Percentiles rank a stretch among this genome's conserved stretches.
Evolutionary conservation across 1,284 basidiomycete species (phyloP).

Genomic region (Ceratobasidium sp.): DNA sequence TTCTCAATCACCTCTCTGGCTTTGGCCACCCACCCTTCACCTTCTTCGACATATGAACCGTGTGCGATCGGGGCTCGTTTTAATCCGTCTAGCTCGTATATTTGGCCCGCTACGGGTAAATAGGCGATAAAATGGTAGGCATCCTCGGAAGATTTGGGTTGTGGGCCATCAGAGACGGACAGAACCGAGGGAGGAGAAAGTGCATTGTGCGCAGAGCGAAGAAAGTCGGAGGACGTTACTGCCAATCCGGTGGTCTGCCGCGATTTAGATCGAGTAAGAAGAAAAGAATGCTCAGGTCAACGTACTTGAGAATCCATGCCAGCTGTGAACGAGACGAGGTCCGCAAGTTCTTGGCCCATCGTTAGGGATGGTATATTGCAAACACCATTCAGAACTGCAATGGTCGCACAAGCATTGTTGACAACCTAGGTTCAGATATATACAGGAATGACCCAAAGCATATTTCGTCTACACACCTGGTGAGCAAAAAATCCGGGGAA

Average conservation of each 20-base stretch:
- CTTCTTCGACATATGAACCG: slow-evolving; percentile 67
- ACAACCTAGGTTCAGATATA: slow-evolving; percentile 62
- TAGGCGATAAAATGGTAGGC: slow-evolving; percentile 95
- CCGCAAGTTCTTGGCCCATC: slow-evolving; percentile 73
- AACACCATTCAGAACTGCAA: slow-evolving; percentile 92
- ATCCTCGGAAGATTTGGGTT: slow-evolving; percentile 77
- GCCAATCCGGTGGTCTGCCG: slow-evolving; percentile 74
- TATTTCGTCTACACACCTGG: slow-evolving; percentile 55
- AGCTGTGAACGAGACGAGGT: slow-evolving; percentile 77
- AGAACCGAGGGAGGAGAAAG: slow-evolving; percentile 87
- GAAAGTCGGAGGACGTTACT: slow-evolving; percentile 85
- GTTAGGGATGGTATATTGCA: slow-evolving; percentile 81
- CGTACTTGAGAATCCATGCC: slow-evolving; percentile 80
- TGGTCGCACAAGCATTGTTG: slow-evolving; percentile 91
- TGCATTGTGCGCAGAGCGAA: slow-evolving; percentile 85
- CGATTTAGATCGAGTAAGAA: not conserved
- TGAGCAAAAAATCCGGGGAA: slow-evolving; percentile 90
- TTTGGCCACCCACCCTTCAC: slow-evolving; percentile 80
- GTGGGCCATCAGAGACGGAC: slow-evolving; percentile 64
- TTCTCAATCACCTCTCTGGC: slow-evolving; percentile 86
- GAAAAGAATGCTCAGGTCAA: slow-evolving; percentile 7
- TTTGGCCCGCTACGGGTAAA: slow-evolving; percentile 76
- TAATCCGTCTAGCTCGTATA: slow-evolving; percentile 92
- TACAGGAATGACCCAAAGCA: not conserved
- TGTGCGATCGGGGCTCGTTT: slow-evolving; percentile 81